Conservation (phyloP, 345 rosid genomes). For the Eucalyptus camaldulensis region DNA sequence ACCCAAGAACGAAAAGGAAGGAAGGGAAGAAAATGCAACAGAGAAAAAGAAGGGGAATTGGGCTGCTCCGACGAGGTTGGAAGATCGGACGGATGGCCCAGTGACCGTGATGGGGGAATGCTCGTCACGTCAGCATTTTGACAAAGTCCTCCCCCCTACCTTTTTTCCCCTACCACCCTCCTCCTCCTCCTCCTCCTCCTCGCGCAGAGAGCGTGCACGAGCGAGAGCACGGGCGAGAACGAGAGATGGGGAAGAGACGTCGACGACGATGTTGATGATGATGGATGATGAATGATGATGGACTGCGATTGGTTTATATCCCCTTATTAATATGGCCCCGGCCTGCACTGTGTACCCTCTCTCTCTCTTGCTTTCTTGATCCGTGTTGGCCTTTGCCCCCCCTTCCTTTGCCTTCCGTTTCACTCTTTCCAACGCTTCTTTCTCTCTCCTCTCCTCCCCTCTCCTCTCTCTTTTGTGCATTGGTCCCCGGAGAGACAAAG, state of each 20-base stretch:
- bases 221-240: background rate
- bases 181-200: background rate
- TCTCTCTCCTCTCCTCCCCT: background rate
- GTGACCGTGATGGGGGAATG: background rate
- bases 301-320: background rate
- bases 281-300: background rate
- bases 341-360: background rate
- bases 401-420: background rate
- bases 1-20: background rate
- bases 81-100: background rate
- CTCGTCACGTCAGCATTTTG: constrained; percentile 1
- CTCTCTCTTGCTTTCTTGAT: background rate
- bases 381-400: background rate
- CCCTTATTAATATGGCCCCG: background rate
- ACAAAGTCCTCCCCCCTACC: background rate
- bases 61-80: constrained; percentile 14
- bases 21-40: background rate
- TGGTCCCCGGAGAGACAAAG: background rate
- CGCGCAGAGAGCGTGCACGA: background rate
- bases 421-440: background rate
- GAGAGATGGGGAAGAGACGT: background rate
- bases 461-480: background rate
- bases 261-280: background rate
- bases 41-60: background rate
- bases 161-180: background rate